Base-by-base conservation (phyloP, 2,329 filamentous ascomycete genomes). In the Orbilia oligospora region DNA sequence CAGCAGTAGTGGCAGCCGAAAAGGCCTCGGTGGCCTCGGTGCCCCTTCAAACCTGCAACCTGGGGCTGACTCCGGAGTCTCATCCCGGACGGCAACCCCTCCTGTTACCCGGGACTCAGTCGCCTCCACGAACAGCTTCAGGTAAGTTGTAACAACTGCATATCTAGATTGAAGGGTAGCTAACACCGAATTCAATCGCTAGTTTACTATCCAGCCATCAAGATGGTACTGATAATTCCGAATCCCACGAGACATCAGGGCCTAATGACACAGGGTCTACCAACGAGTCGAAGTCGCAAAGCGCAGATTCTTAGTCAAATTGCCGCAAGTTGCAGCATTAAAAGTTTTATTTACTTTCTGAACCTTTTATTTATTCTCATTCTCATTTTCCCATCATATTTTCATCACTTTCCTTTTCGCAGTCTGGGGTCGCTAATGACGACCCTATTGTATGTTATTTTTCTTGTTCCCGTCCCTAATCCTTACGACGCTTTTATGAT, bases 11-110 rank as follows among this genome's bases (percentile, higher is more conserved):
- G 81, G 81, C 20, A 80, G 81, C 44, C 76, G 81, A 79, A 80
- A 81, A 81, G 90, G 91, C 83, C 88, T 96, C 82, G 56, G 92
- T 82, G 56, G 92, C 78, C 92, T 92, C 81, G 91, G 91, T 83
- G 89, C 91, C 82, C 88, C 91, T 81, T 87, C 94, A 81, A 89
- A 89, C 81, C 90, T 92, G 82, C 89, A 90, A 79, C 24, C 65
- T 3, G 91, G 90, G 78, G 94, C 97, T 83, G 94, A 97, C 82
- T 97, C 94, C 79, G 92, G 90, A 82, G 90, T 91, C 81, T 97
- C 93, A 70, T 97, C 94, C 77, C 91, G 96, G 81, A 97, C 93
- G 71, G 93, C 92, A 82, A 98, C 95, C 61, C 94, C 94, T 70
- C 92, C 94, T 55, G 87, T 90, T 81, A 86, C 72, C 27, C 73